Evolutionary conservation across 2,329 filamentous ascomycete genomes (phyloP), one percentile per base, ranked within the genome.

Genomic region (Pestalotiopsis fici): DNA sequence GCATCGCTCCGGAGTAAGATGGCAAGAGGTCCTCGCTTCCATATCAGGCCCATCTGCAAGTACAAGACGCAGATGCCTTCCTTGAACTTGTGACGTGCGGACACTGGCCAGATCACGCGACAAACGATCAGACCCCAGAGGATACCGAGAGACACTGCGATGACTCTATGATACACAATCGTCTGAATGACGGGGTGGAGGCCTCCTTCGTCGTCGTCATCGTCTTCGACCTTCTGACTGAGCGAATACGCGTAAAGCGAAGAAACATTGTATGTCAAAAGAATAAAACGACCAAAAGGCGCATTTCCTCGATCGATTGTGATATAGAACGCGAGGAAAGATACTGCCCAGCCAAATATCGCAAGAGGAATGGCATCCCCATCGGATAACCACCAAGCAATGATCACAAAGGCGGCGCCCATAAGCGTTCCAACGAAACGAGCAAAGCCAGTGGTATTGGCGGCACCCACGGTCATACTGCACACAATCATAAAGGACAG

Each of bases 401-500:
- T 71, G 37, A 95, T 86, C 0, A 95, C 93, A 70, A 91, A 91
- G 1, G 86, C 77, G 6, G 94, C 94, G 21, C 96, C 96, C 47
- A 97, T 84, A 39, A 94, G 85, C 1, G 95, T 99, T 67, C 95
- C 96, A 9, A 93, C 84, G 76, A 98, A 95, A 72, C 96, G 90
- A 61, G 95, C 90, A 75, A 90, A 90, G 3, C 94, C 95, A 0
- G 95, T 98, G 1, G 95, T 97, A 78, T 98, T 99, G 27, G 94
- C 93, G 7, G 96, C 94, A 31, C 96, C 96, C 25, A 98, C 95
- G 0, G 95, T 99, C 94, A 98, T 98, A 47, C 93, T 94, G 77
- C 95, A 97, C 27, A 99, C 96, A 76, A 98, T 90, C 95, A 98
- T 98, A 83, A 97, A 98, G 0, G 94, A 97, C 66, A 99, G 80